Evolutionary conservation across 768 basidiomycete genomes (phyloP), one percentile per base, ranked within the genome.

Genomic region (Amanita pallidorosea): DNA sequence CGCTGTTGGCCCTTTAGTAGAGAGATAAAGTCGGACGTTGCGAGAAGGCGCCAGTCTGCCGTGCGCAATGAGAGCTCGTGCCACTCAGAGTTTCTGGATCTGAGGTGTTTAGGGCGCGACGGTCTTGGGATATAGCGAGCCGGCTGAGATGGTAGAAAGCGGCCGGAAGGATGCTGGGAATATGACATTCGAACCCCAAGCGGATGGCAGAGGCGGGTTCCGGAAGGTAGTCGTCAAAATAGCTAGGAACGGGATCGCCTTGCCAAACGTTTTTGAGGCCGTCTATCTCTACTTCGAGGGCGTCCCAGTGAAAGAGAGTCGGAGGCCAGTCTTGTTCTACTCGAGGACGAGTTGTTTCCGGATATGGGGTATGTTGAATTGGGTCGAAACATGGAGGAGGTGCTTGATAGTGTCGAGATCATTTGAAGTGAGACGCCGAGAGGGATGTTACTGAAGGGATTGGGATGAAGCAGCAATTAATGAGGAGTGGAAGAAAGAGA

Each of bases 141-240:
- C 49, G 18, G 23, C 33, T 45, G 27, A 52, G 51, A n/a, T 52
- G 51, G 35, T 52, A 52, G 34, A 52, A 52, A 4, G 51, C 46
- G n/a, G 51, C 23, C 6, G 51, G 51, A 4, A 52, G 41, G 15
- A 52, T 36, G 20, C 42, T 35, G 12, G 51, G 52, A 13, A 55
- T 29, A 4, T 27, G 17, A 17, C 38, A 53, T 29, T 53, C 54
- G 15, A 45, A 52, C 8, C 45, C 54, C 11, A 55, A 31, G 18
- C 43, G 35, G 31, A 55, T 52, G 40, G 44, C 34, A n/a, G 52
- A 43, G n/a, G 17, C 52, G n/a, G 54, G 54, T n/a, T 55, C 43
- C 9, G 45, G 54, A 13, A 51, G 40, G 8, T 31, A 23, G 34
- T 42, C 23, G 13, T 43, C 42, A 15, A 43, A 43, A 27, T 43